phyloP scores from a whole-genome alignment of 257 asterid species.

The Ilex asprella region DNA sequence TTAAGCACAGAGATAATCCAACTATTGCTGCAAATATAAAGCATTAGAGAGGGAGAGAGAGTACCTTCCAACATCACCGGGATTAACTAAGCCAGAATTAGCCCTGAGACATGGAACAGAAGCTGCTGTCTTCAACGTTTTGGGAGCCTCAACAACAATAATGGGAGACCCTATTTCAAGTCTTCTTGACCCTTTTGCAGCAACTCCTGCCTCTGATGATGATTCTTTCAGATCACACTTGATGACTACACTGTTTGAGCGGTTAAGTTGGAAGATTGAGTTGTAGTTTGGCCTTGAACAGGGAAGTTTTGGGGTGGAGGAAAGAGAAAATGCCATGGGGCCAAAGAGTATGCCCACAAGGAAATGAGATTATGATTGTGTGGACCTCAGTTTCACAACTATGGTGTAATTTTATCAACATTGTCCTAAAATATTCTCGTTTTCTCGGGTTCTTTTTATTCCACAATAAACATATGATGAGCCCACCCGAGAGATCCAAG shows the following conservation, averaged over 20 bases:
- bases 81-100: conserved; percentile 64
- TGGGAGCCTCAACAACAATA: conserved; percentile 62
- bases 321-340: conserved; percentile 30
- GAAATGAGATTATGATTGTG: conserved; percentile 10
- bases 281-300: conserved; percentile 10
- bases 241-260: conserved; percentile 2
- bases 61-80: conserved; percentile 86
- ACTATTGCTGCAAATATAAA: too few species aligned
- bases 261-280: conserved; percentile 11
- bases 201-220: conserved; percentile 2
- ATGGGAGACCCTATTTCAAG: conserved; percentile 71
- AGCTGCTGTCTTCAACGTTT: conserved; percentile 67
- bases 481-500: too few species aligned
- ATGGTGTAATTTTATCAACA: too few species aligned
- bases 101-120: conserved; percentile 74
- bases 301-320: conserved; percentile 20
- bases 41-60: too few species aligned
- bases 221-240: conserved; percentile 32
- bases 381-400: conserved; percentile 7
- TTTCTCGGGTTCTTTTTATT: too few species aligned
- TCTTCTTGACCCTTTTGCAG: conserved; percentile 18
- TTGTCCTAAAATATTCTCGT: too few species aligned
- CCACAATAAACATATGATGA: too few species aligned
- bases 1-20: too few species aligned
- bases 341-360: not conserved